Percentiles rank a stretch among this genome's conserved stretches.
Evolutionary conservation across 495 filamentous ascomycete genomes (phyloP).

Genomic region (Penicillium malachiteum): DNA sequence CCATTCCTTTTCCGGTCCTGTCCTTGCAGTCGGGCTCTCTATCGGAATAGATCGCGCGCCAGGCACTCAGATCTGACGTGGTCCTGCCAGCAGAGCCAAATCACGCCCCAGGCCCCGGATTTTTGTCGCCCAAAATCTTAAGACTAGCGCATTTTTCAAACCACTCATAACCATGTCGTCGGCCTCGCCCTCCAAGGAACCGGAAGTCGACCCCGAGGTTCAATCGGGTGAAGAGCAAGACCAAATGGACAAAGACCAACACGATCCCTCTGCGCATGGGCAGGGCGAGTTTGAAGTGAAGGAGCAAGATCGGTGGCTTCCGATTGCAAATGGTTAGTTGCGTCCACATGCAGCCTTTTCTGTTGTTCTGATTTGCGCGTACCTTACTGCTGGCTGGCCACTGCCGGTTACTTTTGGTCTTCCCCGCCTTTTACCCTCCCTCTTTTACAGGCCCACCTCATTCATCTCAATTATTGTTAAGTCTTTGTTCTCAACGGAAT

Average conservation of each 20-base stretch:
- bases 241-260: conserved; percentile 68
- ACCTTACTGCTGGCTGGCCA: conserved; percentile 53
- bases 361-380: conserved; percentile 58
- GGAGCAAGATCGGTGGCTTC: conserved; percentile 99
- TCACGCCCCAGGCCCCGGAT: conserved; percentile 3
- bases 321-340: conserved; percentile 99
- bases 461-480: neutral
- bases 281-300: conserved; percentile 96
- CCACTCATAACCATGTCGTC: conserved; percentile 83
- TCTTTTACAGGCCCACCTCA: conserved; percentile 2
- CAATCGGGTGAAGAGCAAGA: conserved; percentile 87
- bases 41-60: conserved; percentile 27
- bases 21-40: conserved; percentile 23
- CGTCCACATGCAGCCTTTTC: conserved; percentile 52
- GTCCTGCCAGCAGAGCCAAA: conserved; percentile 47
- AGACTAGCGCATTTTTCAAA: conserved; percentile 24
- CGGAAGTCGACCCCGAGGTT: conserved; percentile 85
- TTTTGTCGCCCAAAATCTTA: conserved; percentile 31
- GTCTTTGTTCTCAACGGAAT: neutral
- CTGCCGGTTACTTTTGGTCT: conserved; percentile 11
- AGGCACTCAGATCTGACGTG: conserved; percentile 41
- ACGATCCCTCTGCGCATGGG: conserved; percentile 62
- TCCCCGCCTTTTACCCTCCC: conserved; percentile 16
- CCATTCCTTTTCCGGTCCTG: conserved; percentile 17
- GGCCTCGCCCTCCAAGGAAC: conserved; percentile 81